Evolutionary conservation across 2,329 filamentous ascomycete species (phyloP), one percentile per base, ranked within the genome.

Genomic region (Ophiosphaerella korrae): DNA sequence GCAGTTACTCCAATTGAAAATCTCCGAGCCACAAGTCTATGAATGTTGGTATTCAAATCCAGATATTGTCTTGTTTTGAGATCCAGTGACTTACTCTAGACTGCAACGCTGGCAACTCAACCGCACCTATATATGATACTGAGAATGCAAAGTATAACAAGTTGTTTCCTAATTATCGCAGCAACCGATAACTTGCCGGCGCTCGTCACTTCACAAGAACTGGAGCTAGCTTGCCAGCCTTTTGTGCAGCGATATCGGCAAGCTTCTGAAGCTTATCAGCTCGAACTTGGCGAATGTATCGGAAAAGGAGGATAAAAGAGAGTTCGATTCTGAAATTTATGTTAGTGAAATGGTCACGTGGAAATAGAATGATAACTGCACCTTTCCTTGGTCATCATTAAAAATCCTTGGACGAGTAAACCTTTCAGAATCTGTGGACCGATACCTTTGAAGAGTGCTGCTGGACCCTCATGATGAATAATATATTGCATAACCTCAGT

Each of bases 301-400:
- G 85, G 74, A 97, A 87, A 43, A 99, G 82, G 24, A 96, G 78
- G 56, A 97, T 80, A 71, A 97, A 97, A 38, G 92, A 73, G 13
- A 97, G 78, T 74, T 97, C 94, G 75, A 97, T 90, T 62, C 90
- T 91, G 31, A 6, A 21, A 13, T n/a, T 3, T 2, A n/a, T 18
- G 53, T 67, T 53, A 64, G 57, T 38, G 39, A 24, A 23, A 13
- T 12, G 16, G 14, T 18, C 7, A 16, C 18, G 2, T 12, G 6
- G 34, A 33, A 8, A 36, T 23, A 24, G 16, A 23, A 24, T 9
- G 2, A 2, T n/a, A 18, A 12, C 36, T 80, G 61, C 81, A 92
- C 89, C 92, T 84, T 77, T 99, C 94, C 78, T 99, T 99, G 41
- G 92, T 94, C 92, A 97, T 99, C 94, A 99, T 99, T 34, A 99